phyloP scores from a whole-genome alignment of 768 basidiomycete genomes.

The Nidularia sp. region DNA sequence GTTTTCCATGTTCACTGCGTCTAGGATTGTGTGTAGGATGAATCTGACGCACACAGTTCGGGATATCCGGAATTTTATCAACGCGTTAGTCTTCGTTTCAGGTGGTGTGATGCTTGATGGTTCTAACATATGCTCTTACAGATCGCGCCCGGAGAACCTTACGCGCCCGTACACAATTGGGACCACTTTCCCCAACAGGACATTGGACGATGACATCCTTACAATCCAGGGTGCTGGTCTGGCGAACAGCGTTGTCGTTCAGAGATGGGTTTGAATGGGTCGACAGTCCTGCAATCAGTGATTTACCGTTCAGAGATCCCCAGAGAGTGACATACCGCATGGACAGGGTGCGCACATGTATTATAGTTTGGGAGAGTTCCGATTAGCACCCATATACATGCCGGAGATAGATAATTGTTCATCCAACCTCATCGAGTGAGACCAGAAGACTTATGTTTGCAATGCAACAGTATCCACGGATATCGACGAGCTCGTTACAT shows the following conservation, averaged over 20 bases:
- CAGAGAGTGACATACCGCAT: too few species aligned
- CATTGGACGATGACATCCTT: constrained; percentile 55
- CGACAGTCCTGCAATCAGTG: too few species aligned
- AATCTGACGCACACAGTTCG: constrained; percentile 87
- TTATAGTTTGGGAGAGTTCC: too few species aligned
- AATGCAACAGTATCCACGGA: too few species aligned
- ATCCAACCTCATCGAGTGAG: too few species aligned
- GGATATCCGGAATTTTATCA: constrained; percentile 86
- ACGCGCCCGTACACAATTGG: constrained; percentile 69
- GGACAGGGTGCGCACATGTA: too few species aligned
- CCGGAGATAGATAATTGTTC: too few species aligned
- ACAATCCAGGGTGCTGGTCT: constrained; percentile 75
- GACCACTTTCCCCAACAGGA: constrained; percentile 85
- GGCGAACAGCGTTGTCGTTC: constrained; percentile 83
- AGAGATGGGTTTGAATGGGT: constrained; percentile 49
- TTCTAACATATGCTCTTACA: constrained; percentile 19
- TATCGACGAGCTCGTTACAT: too few species aligned
- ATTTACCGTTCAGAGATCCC: too few species aligned
- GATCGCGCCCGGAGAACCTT: constrained; percentile 67
- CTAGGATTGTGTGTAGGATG: constrained; percentile 78
- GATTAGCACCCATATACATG: too few species aligned
- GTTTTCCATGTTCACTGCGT: background rate
- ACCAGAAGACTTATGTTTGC: too few species aligned
- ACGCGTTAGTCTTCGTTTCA: constrained; percentile 58
- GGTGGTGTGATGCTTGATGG: background rate